These are phyloP conservation scores for Leishmania amazonensis DNA, from an alignment of 208 protist genomes.

Conservation along the genomic window DNA sequence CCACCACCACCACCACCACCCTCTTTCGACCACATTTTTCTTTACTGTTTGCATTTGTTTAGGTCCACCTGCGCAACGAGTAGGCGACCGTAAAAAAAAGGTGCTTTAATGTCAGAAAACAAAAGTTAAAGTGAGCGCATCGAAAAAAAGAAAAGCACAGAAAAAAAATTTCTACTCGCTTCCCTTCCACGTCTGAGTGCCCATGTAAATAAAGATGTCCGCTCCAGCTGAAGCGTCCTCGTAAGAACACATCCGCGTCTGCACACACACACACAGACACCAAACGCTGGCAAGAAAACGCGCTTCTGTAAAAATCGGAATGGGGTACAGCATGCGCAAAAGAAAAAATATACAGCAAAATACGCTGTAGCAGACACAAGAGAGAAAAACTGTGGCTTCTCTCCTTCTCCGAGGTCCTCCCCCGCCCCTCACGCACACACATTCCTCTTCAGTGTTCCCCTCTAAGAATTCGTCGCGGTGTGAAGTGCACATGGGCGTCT, in stretches of 20 bases:
- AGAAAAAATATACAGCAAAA: not conserved
- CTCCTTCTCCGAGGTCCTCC: not conserved
- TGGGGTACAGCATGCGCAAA: not conserved
- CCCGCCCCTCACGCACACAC: not conserved
- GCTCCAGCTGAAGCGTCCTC: not conserved
- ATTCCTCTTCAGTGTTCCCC: no score
- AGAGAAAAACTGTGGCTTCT: not conserved
- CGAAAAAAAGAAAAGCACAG: not conserved
- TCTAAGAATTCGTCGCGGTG: not conserved
- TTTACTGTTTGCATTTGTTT: not conserved
- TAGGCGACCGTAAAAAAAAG: not conserved
- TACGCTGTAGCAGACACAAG: not conserved
- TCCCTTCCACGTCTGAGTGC: not conserved
- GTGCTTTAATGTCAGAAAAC: not conserved
- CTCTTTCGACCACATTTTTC: not conserved
- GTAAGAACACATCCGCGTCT: not conserved
- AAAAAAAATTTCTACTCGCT: not conserved
- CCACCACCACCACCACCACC: not conserved
- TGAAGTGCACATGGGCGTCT: not conserved
- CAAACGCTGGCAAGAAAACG: not conserved
- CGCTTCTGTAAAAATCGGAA: not conserved
- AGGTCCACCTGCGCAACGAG: constrained; percentile 2
- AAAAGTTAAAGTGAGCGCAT: not conserved
- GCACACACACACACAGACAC: not conserved
- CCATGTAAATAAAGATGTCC: not conserved